Evolutionary conservation across 257 asterid species (phyloP).

Genomic region (Lycium barbarum): DNA sequence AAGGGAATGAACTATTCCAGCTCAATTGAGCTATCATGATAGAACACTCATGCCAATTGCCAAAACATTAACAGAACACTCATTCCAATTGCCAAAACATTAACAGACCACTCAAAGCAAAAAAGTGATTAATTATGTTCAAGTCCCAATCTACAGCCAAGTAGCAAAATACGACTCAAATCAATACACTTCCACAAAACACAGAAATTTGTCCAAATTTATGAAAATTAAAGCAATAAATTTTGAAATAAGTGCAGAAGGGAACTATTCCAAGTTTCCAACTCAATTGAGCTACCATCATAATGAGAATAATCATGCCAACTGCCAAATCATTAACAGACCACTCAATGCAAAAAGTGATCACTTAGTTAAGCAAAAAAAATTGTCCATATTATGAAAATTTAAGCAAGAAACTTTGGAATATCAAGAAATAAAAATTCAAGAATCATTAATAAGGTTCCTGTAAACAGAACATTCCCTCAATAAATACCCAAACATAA

Average conservation of each 20-base stretch:
- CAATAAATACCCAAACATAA: not conserved
- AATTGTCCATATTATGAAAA: not conserved
- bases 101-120: not conserved
- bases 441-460: not conserved
- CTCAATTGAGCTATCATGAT: not conserved
- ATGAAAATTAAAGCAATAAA: no score
- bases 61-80: not conserved
- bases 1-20: not conserved
- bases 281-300: not conserved
- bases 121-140: not conserved
- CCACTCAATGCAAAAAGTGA: not conserved
- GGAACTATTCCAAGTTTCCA: slow-evolving; percentile 22
- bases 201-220: not conserved
- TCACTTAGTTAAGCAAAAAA: no score
- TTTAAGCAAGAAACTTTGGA: not conserved
- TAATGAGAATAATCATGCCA: not conserved
- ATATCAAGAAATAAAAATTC: not conserved
- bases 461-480: not conserved
- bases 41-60: not conserved
- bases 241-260: not conserved
- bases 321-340: not conserved
- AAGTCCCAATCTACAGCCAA: not conserved
- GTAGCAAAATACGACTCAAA: no score
- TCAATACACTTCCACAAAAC: not conserved
- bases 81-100: not conserved